These are phyloP conservation scores for Verticillium dahliae DNA, from an alignment of 2,329 filamentous ascomycete species.

Conservation along the genomic window DNA sequence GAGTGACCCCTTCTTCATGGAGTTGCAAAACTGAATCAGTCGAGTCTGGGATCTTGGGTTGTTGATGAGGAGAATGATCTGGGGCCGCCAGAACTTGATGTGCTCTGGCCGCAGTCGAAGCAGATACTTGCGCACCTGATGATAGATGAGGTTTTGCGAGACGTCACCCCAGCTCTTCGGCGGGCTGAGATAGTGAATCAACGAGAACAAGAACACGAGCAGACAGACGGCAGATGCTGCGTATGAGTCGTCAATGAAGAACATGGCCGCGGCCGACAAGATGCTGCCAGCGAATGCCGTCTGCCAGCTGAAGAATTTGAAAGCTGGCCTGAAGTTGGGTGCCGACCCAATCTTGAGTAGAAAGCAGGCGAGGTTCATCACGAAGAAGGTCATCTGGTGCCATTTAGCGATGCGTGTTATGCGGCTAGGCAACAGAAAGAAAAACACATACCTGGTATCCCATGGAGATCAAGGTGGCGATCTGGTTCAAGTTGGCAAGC, in stretches of 20 bases:
- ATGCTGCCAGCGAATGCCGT: slow-evolving; percentile 70
- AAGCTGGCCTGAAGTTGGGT: slow-evolving; percentile 82
- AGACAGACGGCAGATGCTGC: slow-evolving; percentile 69
- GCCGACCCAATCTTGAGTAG: slow-evolving; percentile 80
- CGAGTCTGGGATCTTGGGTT: slow-evolving; percentile 75
- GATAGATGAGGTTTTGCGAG: slow-evolving; percentile 79
- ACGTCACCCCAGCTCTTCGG: slow-evolving; percentile 90
- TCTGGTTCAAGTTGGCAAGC: slow-evolving; percentile 78
- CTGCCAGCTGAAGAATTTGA: slow-evolving; percentile 84
- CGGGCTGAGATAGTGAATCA: slow-evolving; percentile 80
- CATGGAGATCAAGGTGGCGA: slow-evolving; percentile 86
- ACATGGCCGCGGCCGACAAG: slow-evolving; percentile 77
- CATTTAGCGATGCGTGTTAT: too few relatives aligned
- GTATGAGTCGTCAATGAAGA: slow-evolving; percentile 80
- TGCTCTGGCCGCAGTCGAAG: slow-evolving; percentile 79
- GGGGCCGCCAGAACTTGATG: slow-evolving; percentile 89
- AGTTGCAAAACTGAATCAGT: slow-evolving; percentile 87
- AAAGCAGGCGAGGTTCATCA: slow-evolving; percentile 84
- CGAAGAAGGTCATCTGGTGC: slow-evolving; percentile 73
- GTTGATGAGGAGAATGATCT: slow-evolving; percentile 79
- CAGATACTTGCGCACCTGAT: slow-evolving; percentile 81
- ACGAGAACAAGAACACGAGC: slow-evolving; percentile 68
- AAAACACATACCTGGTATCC: slow-evolving; percentile 60
- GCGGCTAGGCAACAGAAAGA: too few relatives aligned
- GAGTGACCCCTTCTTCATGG: slow-evolving; percentile 77